Evolutionary conservation across 345 rosid genomes (phyloP), one percentile per base, ranked within the genome.

Genomic region (Punica granatum): DNA sequence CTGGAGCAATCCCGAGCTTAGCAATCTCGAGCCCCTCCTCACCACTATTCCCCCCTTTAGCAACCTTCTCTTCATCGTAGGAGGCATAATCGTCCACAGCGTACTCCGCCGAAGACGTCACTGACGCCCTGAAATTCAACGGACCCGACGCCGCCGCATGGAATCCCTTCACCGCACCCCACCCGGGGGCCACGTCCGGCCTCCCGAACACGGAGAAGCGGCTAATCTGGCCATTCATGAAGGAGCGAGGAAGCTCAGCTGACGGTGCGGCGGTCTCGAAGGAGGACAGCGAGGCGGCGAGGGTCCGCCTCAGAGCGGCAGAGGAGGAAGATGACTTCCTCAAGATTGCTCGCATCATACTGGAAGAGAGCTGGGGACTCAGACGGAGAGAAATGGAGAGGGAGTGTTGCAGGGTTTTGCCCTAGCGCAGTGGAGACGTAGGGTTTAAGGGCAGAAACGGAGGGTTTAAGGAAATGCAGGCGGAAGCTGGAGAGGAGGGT

Each of bases 1-100:
- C 97, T n/a, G 71, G 71, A 62, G 90, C 79, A 74, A 95, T 88
- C 3, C 89, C 88, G 7, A 93, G 85, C 54, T 77, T 84, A 43
- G 88, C 63, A 41, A 89, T 82, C 60, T 83, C 92, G 39, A 89
- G 88, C 60, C 94, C 94, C 16, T 88, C 98, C 16, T 84, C 85
- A 13, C 67, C 63, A 39, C 67, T 67, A 68, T 16, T 63, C 37
- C 65, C 71, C 4, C 62, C 72, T 39, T 36, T 42, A 11, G 54
- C n/a, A 35, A 68, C 67, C 67, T 69, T 77, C 34, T 80, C 84
- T 2, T 81, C 92, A 3, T 83, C 88, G 12, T 63, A 49, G 21
- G 69, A 30, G 37, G 32, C 75, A 37, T 74, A 85, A 58, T 82
- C 84, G 0, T 77, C 85, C 3, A 83, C 88, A 0, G 98, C 93